Evolutionary conservation across 345 rosid species (phyloP).

Genomic region (Hypericum perforatum): DNA sequence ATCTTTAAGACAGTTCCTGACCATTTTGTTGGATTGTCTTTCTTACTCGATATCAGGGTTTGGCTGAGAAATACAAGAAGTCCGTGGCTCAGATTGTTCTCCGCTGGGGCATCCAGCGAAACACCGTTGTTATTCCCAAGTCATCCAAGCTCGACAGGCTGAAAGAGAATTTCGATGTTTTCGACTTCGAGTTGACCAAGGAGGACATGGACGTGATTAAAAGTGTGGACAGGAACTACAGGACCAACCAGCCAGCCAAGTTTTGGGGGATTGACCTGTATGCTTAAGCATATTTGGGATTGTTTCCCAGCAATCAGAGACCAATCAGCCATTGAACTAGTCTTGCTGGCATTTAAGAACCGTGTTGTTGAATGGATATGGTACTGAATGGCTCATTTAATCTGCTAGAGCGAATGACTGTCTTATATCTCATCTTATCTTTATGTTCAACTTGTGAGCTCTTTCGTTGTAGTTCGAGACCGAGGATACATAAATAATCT

Average conservation of each 20-base stretch:
- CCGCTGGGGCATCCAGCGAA: slow-evolving; percentile 72
- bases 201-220: slow-evolving; percentile 70
- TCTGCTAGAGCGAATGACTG: too few species aligned
- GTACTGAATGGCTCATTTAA: too few species aligned
- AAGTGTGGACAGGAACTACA: slow-evolving; percentile 43
- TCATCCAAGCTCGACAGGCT: slow-evolving; percentile 57
- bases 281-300: slow-evolving; percentile 30
- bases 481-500: too few species aligned
- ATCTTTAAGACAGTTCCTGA: background rate
- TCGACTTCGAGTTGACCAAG: slow-evolving; percentile 46
- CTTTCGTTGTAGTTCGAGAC: too few species aligned
- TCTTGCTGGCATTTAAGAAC: too few species aligned
- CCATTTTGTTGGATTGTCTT: background rate
- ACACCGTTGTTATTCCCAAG: slow-evolving; percentile 71
- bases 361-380: too few species aligned
- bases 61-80: slow-evolving; percentile 70
- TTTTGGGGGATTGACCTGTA: slow-evolving; percentile 77
- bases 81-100: slow-evolving; percentile 66
- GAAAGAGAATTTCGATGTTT: slow-evolving; percentile 51
- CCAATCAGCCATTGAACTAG: too few species aligned
- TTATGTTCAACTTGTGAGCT: too few species aligned
- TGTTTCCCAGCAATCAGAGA: background rate
- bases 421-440: too few species aligned
- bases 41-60: slow-evolving; percentile 27
- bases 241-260: slow-evolving; percentile 68